Base-by-base conservation (phyloP, 2,329 filamentous ascomycete genomes). In the Colletotrichum salicis region DNA sequence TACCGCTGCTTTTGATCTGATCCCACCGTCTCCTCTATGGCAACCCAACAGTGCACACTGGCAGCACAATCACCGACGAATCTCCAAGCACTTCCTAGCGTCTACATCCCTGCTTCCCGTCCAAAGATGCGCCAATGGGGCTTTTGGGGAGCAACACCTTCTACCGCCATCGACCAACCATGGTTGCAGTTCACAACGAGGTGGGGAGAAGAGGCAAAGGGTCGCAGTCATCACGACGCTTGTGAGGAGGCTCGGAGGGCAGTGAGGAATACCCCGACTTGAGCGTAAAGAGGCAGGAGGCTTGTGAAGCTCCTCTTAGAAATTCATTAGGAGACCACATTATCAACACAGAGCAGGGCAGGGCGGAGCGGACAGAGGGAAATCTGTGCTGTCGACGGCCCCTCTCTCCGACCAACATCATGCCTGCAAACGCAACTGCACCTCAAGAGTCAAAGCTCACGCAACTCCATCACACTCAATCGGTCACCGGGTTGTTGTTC, bases 81-180 rank as follows among this genome's bases (percentile, higher is more conserved):
- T 71, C 67, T 37, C 63, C 52, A 59, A 56, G 59, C 59, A 60
- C 56, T 48, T 66, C 37, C 61, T 58, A 66, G 61, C 61, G 67
- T 66, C 24, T 62, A 60, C 37, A 72, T 71, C 70, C 70, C 65
- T 72, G 61, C 57, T 62, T 67, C 37, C 56, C 67, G 57, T 67
- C 51, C 56, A 61, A 71, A 62, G 61, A 58, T 69, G 69, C 56
- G 67, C 67, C 70, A 71, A 71, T 62, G 41, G 33, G 45, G 58
- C 19, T 52, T 27, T 54, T 24, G 27, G 33, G 22, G 35, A 56
- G 24, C 48, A 35, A 48, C n/a, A 31, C 41, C 45, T 33, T 22
- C n/a, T 27, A 19, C 11, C 35, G n/a, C n/a, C 51, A 37, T 31
- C 59, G 24, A 54, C 60, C 65, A 64, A 72, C 66, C 65, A 64